Evolutionary conservation across 306 rosid species (phyloP).

Genomic region (Ammopiptanthus mongolicus): DNA sequence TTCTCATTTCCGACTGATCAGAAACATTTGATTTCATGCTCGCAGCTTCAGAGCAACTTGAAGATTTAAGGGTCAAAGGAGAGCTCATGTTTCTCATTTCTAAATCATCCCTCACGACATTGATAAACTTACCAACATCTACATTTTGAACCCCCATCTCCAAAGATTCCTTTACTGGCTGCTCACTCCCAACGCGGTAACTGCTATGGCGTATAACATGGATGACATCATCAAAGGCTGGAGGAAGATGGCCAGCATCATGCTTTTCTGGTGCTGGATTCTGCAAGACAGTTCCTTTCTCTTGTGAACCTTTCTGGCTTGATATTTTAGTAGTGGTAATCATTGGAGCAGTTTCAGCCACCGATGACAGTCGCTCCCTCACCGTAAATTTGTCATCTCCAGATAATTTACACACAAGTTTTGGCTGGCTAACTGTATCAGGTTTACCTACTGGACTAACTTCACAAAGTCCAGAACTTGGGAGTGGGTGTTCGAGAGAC

Average conservation of each 20-base stretch:
- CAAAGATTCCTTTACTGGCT: constrained; percentile 64
- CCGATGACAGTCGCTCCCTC: constrained; percentile 58
- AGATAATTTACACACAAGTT: constrained; percentile 23
- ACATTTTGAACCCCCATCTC: constrained; percentile 91
- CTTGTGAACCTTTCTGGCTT: constrained; percentile 50
- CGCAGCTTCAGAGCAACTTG: constrained; percentile 46
- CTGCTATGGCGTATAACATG: constrained; percentile 97
- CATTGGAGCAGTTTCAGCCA: constrained; percentile 41
- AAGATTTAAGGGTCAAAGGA: constrained; percentile 40
- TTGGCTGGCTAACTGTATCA: constrained; percentile 32
- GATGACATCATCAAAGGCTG: constrained; percentile 89
- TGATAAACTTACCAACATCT: constrained; percentile 75
- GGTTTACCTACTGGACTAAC: constrained; percentile 31
- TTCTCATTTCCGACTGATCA: constrained; percentile 56
- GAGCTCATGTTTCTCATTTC: constrained; percentile 48
- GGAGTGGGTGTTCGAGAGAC: constrained; percentile 27
- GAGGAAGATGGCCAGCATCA: constrained; percentile 59
- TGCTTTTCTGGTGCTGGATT: constrained; percentile 50
- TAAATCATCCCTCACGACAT: constrained; percentile 67
- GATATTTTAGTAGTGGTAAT: constrained; percentile 31
- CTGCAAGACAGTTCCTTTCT: constrained; percentile 40
- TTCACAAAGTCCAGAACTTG: constrained; percentile 40
- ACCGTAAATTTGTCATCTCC: constrained; percentile 85
- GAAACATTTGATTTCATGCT: constrained; percentile 40
- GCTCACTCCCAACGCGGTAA: constrained; percentile 89